Evolutionary conservation across 2,329 filamentous ascomycete species (phyloP).

Genomic region (Xylaria sp.): DNA sequence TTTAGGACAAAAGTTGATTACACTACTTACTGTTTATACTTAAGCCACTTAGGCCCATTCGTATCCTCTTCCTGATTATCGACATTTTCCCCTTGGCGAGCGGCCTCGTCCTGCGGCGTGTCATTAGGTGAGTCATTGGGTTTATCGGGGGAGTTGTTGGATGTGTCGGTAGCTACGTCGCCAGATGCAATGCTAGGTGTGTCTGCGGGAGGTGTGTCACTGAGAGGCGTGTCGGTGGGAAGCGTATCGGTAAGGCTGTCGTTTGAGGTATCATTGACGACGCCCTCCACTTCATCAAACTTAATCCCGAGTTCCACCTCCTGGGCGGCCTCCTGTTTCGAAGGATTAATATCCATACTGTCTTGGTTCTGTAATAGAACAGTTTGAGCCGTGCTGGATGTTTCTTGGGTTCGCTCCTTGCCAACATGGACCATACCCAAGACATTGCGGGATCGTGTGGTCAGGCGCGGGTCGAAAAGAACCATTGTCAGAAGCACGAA

Average conservation of each 20-base stretch:
- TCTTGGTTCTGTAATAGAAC: slow-evolving; percentile 32
- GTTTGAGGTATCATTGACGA: background rate
- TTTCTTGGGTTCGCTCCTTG: slow-evolving; percentile 27
- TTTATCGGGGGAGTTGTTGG: background rate
- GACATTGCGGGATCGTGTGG: slow-evolving; percentile 35
- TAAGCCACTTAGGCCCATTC: slow-evolving; percentile 46
- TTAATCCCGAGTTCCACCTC: slow-evolving; percentile 8
- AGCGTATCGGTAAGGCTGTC: background rate
- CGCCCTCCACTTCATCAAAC: slow-evolving; percentile 6
- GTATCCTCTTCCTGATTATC: slow-evolving; percentile 16
- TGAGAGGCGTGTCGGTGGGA: no score
- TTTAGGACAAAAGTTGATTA: background rate
- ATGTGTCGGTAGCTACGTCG: background rate
- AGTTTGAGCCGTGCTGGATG: slow-evolving; percentile 15
- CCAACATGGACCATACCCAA: slow-evolving; percentile 38
- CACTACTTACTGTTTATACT: slow-evolving; percentile 50
- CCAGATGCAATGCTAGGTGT: background rate
- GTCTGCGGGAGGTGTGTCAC: background rate
- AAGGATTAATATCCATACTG: background rate
- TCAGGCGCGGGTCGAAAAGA: slow-evolving; percentile 44
- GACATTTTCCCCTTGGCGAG: background rate
- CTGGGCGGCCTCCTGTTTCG: slow-evolving; percentile 14
- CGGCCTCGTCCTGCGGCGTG: background rate
- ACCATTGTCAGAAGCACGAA: slow-evolving; percentile 49
- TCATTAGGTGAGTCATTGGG: background rate